phyloP scores from a whole-genome alignment of 2,329 filamentous ascomycete genomes.

The Cordyceps cateniannulata region DNA sequence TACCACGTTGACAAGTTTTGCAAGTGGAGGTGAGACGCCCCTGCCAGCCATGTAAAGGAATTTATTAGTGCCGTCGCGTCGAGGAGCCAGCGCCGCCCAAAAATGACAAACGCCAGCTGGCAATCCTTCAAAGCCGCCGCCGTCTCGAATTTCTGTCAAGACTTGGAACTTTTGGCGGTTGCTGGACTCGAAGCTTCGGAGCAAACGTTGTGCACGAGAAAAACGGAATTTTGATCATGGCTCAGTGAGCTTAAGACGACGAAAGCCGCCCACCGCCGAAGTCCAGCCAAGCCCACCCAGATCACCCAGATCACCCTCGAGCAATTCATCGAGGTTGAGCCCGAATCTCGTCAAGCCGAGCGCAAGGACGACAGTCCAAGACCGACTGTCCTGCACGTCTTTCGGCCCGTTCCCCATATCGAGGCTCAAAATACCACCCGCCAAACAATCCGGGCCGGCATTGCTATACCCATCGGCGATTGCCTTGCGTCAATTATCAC shows the following conservation, averaged over 20 bases:
- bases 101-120: background rate
- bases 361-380: background rate
- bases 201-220: background rate
- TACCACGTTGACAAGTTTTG: background rate
- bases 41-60: background rate
- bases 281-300: background rate
- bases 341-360: background rate
- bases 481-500: background rate
- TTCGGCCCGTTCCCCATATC: slow-evolving; percentile 10
- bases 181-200: background rate
- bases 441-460: background rate
- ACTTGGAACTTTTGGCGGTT: background rate
- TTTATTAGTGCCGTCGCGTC: background rate
- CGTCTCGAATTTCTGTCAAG: background rate
- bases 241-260: background rate
- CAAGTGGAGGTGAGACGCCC: slow-evolving; percentile 5
- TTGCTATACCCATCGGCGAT: background rate
- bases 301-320: background rate
- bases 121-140: background rate
- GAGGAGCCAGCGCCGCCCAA: background rate
- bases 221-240: background rate
- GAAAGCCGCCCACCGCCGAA: background rate
- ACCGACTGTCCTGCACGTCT: background rate
- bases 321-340: background rate
- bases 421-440: background rate